These are phyloP conservation scores for Wickerhamomyces queroliae DNA, from an alignment of 805 yeast species.

Conservation along the genomic window DNA sequence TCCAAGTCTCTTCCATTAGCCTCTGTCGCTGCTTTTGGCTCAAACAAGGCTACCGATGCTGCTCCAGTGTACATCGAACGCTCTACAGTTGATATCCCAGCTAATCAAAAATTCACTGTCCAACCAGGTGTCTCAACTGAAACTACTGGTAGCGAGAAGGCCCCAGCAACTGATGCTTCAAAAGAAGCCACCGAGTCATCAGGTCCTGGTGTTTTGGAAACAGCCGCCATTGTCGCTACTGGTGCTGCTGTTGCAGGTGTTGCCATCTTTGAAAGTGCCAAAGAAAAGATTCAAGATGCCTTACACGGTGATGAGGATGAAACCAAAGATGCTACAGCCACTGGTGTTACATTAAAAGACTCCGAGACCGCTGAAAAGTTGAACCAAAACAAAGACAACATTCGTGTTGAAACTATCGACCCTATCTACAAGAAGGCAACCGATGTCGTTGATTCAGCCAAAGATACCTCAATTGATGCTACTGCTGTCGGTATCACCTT, in stretches of 20 bases:
- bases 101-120: constrained; percentile 13
- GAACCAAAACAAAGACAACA: background rate
- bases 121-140: constrained; percentile 6
- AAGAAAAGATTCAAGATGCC: background rate
- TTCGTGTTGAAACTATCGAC: background rate
- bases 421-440: no score
- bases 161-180: constrained; percentile 2
- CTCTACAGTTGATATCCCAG: constrained; percentile 15
- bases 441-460: no score
- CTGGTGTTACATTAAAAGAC: background rate
- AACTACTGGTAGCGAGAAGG: background rate
- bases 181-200: background rate
- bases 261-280: background rate
- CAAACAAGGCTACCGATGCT: background rate
- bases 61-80: constrained; percentile 9
- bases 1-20: background rate
- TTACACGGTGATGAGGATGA: background rate
- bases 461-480: background rate
- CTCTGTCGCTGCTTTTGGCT: background rate
- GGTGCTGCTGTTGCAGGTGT: constrained; percentile 3
- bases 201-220: background rate
- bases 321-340: background rate
- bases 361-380: background rate
- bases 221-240: constrained; percentile 3
- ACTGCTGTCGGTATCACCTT: background rate